A percentile compares a stretch with the other conserved stretches of the same genome.
These are phyloP conservation scores for Tetrapisispora pingtungensis DNA, from an alignment of 805 yeast species.

Conservation along the genomic window DNA sequence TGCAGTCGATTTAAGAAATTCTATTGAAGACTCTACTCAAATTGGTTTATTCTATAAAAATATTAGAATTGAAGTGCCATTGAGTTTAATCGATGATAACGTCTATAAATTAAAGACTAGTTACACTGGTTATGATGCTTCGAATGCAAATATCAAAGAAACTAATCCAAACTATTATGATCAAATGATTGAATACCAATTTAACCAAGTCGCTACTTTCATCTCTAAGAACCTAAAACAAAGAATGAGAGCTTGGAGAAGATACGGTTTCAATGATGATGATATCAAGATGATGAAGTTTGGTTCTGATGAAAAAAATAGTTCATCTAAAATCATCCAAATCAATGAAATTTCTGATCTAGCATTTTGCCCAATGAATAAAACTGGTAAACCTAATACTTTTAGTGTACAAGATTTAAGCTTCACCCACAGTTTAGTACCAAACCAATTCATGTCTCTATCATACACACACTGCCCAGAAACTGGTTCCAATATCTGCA, in stretches of 20 bases:
- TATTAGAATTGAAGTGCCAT: constrained; percentile 18
- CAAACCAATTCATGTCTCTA: constrained; percentile 19
- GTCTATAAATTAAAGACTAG: constrained; percentile 4
- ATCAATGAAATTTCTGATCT: constrained; percentile 16
- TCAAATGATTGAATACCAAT: constrained; percentile 17
- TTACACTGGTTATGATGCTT: constrained; percentile 16
- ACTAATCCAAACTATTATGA: constrained; percentile 6
- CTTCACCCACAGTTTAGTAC: constrained; percentile 17
- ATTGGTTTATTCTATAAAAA: constrained; percentile 21
- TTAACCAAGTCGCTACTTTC: constrained; percentile 14
- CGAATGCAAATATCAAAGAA: constrained; percentile 4
- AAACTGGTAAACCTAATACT: neutral
- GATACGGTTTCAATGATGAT: constrained; percentile 19
- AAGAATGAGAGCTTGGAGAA: constrained; percentile 16
- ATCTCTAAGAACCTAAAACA: constrained; percentile 10
- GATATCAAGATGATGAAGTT: constrained; percentile 23
- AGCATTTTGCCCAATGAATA: neutral
- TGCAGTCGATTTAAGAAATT: constrained; percentile 15
- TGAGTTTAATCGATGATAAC: constrained; percentile 14
- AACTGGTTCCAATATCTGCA: constrained; percentile 20
- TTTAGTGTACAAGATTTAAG: constrained; percentile 11
- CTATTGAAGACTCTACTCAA: constrained; percentile 1
- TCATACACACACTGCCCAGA: constrained; percentile 16
- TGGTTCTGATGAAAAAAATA: constrained; percentile 5
- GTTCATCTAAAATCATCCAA: constrained; percentile 10